Conservation (phyloP, 352 stramenopile species). For the Aphanomyces cochlioides region DNA sequence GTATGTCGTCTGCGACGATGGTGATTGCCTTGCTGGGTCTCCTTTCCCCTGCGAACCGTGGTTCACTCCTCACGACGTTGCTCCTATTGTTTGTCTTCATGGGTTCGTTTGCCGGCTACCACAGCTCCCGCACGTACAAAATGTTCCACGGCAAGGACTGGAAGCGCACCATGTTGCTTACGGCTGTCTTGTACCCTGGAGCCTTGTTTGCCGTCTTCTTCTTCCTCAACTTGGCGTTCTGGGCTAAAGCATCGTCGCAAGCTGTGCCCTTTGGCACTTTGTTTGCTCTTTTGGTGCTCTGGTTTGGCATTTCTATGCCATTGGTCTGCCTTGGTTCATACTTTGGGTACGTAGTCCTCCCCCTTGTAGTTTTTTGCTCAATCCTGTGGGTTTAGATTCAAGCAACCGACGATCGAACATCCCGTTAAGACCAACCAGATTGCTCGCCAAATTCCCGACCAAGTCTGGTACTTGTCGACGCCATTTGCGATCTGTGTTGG, state of each 20-base stretch:
- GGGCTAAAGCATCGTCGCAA: slow-evolving; percentile 78
- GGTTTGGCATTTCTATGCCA: slow-evolving; percentile 97
- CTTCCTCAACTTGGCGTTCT: slow-evolving; percentile 95
- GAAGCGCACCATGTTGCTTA: slow-evolving; percentile 96
- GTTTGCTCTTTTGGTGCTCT: slow-evolving; percentile 95
- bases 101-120: slow-evolving; percentile 94
- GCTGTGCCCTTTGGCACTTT: slow-evolving; percentile 96
- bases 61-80: slow-evolving; percentile 93
- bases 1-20: slow-evolving; percentile 93
- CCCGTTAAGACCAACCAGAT: slow-evolving; percentile 90
- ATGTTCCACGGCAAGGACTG: slow-evolving; percentile 97
- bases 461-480: slow-evolving; percentile 95
- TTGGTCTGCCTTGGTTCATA: slow-evolving; percentile 98
- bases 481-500: slow-evolving; percentile 94
- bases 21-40: slow-evolving; percentile 93
- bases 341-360: slow-evolving; percentile 72
- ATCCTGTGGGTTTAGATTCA: slow-evolving; percentile 43
- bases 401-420: slow-evolving; percentile 78
- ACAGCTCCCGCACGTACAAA: slow-evolving; percentile 97
- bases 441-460: slow-evolving; percentile 88
- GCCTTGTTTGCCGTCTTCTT: slow-evolving; percentile 94
- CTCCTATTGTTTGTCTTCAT: slow-evolving; percentile 98
- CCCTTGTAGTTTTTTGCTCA: not conserved
- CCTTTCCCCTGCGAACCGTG: slow-evolving; percentile 96
- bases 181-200: slow-evolving; percentile 92